These are phyloP conservation scores for Tulasnella sp. DNA, from an alignment of 768 basidiomycete species.

Conservation along the genomic window DNA sequence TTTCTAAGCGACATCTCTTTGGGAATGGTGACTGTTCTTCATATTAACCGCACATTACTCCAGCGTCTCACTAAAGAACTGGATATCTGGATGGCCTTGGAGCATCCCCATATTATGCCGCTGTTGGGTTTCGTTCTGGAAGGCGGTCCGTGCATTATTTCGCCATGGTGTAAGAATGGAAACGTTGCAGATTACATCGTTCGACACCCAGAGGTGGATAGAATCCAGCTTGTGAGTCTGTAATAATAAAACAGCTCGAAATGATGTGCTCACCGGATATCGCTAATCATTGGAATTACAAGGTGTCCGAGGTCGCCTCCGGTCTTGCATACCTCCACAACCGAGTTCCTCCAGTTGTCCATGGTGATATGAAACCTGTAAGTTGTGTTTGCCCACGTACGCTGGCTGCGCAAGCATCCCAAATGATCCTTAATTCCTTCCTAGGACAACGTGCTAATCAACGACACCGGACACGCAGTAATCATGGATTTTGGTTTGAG, in stretches of 20 bases:
- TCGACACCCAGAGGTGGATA: background rate
- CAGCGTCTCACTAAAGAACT: background rate
- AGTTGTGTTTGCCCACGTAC: background rate
- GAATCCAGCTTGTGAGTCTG: background rate
- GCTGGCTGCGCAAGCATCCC: background rate
- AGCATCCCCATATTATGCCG: background rate
- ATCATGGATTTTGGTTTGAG: constrained; percentile 9
- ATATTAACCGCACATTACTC: background rate
- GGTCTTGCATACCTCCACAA: background rate
- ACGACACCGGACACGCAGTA: background rate
- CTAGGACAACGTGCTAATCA: constrained; percentile 1
- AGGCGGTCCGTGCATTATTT: background rate
- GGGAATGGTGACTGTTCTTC: background rate
- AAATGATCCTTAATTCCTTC: background rate
- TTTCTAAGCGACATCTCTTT: too few relatives aligned
- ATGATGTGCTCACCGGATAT: background rate
- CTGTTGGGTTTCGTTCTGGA: background rate
- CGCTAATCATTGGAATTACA: too few relatives aligned
- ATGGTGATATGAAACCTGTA: constrained; percentile 11
- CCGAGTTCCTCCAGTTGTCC: background rate
- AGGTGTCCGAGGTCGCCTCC: background rate
- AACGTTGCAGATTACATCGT: background rate
- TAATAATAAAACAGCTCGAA: too few relatives aligned
- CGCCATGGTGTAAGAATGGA: constrained; percentile 1
- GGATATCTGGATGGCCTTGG: background rate